Base-by-base conservation (phyloP, 345 rosid genomes). In the Clausena lansium region DNA sequence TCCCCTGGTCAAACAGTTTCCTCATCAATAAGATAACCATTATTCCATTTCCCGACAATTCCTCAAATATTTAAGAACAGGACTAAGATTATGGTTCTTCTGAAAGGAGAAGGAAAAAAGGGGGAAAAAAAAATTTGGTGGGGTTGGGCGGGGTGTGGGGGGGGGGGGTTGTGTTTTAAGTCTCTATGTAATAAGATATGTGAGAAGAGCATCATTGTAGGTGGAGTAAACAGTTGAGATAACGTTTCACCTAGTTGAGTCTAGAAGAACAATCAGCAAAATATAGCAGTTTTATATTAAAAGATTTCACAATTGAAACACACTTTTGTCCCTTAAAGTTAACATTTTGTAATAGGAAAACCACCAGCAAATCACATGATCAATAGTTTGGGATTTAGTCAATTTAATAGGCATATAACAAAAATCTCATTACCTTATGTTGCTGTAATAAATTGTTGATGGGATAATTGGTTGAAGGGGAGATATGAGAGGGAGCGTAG, bases 351-450 rank as follows among this genome's bases (percentile, higher is more conserved):
- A 38, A 20, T 9, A 17, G n/a, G 35, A 22, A 8, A 27, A 27
- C 25, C 30, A 7, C 36, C 28, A 28, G 55, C 6, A 4, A 10
- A 9, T 33, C 19, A 55, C 9, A 22, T 0, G 14, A 32, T 55
- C 28, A 71, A 33, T 0, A 24, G 2, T 17, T 24, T 36, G 36
- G 14, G 28, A 67, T 8, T 50, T 54, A 10, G 6, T 58, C 38
- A 28, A 9, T 39, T 74, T 65, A 27, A 81, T 25, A 68, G 63
- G 70, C 67, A 69, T 28, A 76, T 14, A 62, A 70, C 35, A 61
- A 55, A 36, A 73, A 9, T 33, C 7, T 55, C 19, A 73, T 67
- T 73, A 92, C 97, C 91, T 88, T 89, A 79, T 80, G 83, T 68
- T 84, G 88, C 67, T 81, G 89, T 65, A 80, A 76, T 61, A 83